Evolutionary conservation across 2,329 filamentous ascomycete genomes (phyloP), one percentile per base, ranked within the genome.

Genomic region (Leptographium lundbergii): DNA sequence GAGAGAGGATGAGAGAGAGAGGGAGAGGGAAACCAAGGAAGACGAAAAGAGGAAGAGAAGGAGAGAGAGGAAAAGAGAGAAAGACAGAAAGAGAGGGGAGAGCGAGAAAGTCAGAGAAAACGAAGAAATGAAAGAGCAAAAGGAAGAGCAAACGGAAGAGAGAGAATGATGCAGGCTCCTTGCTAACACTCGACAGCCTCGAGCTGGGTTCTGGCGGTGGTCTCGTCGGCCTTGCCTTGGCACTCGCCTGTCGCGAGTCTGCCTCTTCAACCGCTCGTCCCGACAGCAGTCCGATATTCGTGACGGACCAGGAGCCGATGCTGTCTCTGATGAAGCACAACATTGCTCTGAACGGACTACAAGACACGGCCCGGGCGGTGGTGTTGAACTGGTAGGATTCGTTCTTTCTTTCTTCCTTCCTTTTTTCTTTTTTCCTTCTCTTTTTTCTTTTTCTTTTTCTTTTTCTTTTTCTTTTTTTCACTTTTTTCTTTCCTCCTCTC

Each of bases 141-240:
- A 34, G 9, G 32, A 34, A 34, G 32, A 34, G 9, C 7, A 9
- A 34, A n/a, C n/a, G n/a, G n/a, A 9, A 34, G 6, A 34, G 2
- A 34, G 6, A 34, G 6, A 34, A 9, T 9, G 32, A 7, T 29
- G 27, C 27, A 29, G 7, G 27, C 7, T 11, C 45, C 17, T 22
- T 56, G 57, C 59, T 62, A 42, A 61, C 56, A 34, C 9, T 34
- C 17, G 60, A 22, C 62, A 95, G 90, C 74, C 77, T 97, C 67
- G 94, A 97, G 73, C 79, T 99, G 50, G 94, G 94, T 59, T 90
- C 92, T 61, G 94, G 94, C 60, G 90, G 91, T 59, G 94, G 94
- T 24, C 80, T 97, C 56, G 90, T 95, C 56, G 91, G 84, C 56
- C 74, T 87, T 61, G 81, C 79, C 14, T 77, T 85, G 36, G 82